These are phyloP conservation scores for Myxozyma neglecta DNA, from an alignment of 805 yeast genomes.

Conservation along the genomic window DNA sequence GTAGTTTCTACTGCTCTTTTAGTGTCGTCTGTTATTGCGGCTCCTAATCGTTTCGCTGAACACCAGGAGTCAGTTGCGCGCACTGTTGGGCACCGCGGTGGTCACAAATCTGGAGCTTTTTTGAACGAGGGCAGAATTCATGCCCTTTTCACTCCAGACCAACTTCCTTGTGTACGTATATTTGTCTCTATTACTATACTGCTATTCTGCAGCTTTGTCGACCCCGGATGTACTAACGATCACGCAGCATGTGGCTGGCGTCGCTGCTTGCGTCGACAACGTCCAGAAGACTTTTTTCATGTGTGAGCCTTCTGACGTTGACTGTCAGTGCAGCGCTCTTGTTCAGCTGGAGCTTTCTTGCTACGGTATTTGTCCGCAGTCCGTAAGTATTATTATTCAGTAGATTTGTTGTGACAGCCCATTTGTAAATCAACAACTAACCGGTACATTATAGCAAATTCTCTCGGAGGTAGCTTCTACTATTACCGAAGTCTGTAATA, in stretches of 20 bases:
- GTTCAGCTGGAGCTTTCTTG: slow-evolving; percentile 30
- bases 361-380: slow-evolving; percentile 31
- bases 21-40: slow-evolving; percentile 2
- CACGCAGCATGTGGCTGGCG: slow-evolving; percentile 27
- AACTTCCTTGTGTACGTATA: slow-evolving; percentile 27
- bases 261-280: slow-evolving; percentile 27
- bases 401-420: neutral
- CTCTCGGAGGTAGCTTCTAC: slow-evolving; percentile 20
- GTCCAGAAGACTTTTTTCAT: slow-evolving; percentile 20
- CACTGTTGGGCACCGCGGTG: slow-evolving; percentile 3
- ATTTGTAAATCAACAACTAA: neutral
- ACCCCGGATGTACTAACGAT: neutral
- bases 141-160: slow-evolving; percentile 25
- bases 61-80: neutral
- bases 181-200: neutral
- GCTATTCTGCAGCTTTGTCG: neutral
- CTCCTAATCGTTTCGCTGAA: neutral
- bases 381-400: slow-evolving; percentile 6
- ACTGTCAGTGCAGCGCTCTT: slow-evolving; percentile 28
- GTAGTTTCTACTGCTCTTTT: slow-evolving; percentile 1
- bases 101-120: neutral
- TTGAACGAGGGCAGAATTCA: neutral
- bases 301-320: slow-evolving; percentile 17
- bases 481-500: slow-evolving; percentile 24
- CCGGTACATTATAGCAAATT: slow-evolving; percentile 4